phyloP scores from a whole-genome alignment of 768 basidiomycete species.

The Rhodosporidiobolus odoratus region DNA sequence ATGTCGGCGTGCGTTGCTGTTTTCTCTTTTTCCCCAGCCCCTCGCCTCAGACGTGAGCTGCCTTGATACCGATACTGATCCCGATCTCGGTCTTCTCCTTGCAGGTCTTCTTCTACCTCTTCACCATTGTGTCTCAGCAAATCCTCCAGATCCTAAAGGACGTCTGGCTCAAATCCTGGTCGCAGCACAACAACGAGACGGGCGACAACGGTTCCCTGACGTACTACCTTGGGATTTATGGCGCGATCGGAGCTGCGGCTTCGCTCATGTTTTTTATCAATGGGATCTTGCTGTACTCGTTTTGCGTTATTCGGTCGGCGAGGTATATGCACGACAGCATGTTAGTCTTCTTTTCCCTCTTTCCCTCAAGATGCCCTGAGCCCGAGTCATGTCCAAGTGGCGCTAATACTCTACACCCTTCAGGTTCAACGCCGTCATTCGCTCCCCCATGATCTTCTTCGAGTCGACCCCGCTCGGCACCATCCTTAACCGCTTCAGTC shows the following conservation, averaged over 20 bases:
- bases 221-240: conserved; percentile 37
- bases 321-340: conserved; percentile 40
- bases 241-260: conserved; percentile 16
- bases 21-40: background rate
- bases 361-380: background rate
- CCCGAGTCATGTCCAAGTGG: too few species aligned
- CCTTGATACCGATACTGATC: too few species aligned
- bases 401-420: conserved; percentile 10
- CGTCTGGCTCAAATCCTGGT: conserved; percentile 43
- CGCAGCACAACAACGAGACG: conserved; percentile 25
- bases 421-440: conserved; percentile 64
- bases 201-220: conserved; percentile 35
- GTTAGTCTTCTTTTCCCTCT: background rate
- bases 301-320: conserved; percentile 40
- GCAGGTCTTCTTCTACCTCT: conserved; percentile 45
- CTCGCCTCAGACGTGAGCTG: too few species aligned
- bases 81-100: background rate
- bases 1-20: conserved; percentile 33
- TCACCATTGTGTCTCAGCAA: conserved; percentile 46
- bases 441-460: conserved; percentile 65
- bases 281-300: conserved; percentile 40
- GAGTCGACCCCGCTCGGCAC: conserved; percentile 81
- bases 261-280: conserved; percentile 36
- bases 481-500: conserved; percentile 82
- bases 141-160: conserved; percentile 43